Percentiles rank a stretch among this genome's conserved stretches.
These are phyloP conservation scores for Gardenia jasminoides DNA, from an alignment of 257 asterid species.

Conservation along the genomic window DNA sequence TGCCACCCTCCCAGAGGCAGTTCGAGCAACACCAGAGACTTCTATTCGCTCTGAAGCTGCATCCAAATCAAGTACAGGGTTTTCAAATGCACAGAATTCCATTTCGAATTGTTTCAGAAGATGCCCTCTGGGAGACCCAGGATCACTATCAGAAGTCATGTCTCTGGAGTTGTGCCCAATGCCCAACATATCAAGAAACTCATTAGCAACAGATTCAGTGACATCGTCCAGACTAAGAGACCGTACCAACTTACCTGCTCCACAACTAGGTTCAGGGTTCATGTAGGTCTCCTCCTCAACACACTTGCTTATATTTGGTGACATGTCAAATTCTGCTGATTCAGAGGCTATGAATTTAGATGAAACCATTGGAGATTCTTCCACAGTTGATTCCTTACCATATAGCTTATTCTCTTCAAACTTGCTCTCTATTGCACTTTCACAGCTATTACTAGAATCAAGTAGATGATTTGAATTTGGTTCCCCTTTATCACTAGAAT, in stretches of 20 bases:
- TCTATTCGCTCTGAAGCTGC: slow-evolving; percentile 29
- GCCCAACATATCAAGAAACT: slow-evolving; percentile 67
- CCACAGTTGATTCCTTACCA: slow-evolving; percentile 24
- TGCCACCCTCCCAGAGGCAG: slow-evolving; percentile 27
- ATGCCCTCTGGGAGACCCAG: slow-evolving; percentile 39
- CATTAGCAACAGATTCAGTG: slow-evolving; percentile 70
- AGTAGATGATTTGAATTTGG: slow-evolving; percentile 29
- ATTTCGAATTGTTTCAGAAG: slow-evolving; percentile 39
- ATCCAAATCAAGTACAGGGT: slow-evolving; percentile 34
- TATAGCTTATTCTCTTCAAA: slow-evolving; percentile 15
- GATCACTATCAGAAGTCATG: slow-evolving; percentile 31
- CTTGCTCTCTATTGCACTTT: slow-evolving; percentile 21
- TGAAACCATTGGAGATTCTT: slow-evolving; percentile 35
- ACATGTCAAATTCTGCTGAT: slow-evolving; percentile 29
- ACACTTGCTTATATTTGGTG: slow-evolving; percentile 23
- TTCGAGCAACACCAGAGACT: slow-evolving; percentile 22
- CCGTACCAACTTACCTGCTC: slow-evolving; percentile 34
- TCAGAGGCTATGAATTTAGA: slow-evolving; percentile 23
- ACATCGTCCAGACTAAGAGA: slow-evolving; percentile 60
- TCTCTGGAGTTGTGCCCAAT: slow-evolving; percentile 38
- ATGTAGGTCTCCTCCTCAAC: slow-evolving; percentile 35
- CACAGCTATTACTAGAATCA: slow-evolving; percentile 24
- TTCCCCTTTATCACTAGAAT: slow-evolving; percentile 29
- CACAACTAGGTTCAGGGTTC: slow-evolving; percentile 24
- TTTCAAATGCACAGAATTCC: slow-evolving; percentile 28